Evolutionary conservation across 1,284 basidiomycete species (phyloP).

Genomic region (Pisolithus thermaeus): DNA sequence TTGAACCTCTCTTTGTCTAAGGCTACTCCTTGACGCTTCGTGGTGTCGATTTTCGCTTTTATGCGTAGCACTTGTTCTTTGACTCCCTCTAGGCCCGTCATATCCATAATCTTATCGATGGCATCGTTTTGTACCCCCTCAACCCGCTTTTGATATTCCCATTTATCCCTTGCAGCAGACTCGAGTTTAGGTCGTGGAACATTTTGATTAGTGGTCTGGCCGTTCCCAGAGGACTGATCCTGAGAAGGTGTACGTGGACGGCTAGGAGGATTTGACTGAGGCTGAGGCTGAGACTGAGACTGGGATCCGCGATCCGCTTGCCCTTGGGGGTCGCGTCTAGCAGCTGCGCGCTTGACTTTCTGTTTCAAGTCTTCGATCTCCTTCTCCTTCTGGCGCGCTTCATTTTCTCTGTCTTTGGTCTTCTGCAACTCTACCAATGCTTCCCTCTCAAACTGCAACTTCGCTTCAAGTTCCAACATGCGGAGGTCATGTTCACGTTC

Average conservation of each 20-base stretch:
- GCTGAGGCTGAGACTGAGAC: not conserved
- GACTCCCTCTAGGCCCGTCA: slow-evolving; percentile 54
- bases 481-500: slow-evolving; percentile 26
- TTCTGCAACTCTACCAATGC: slow-evolving; percentile 24
- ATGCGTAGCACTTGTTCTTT: slow-evolving; percentile 46
- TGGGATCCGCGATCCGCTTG: not conserved
- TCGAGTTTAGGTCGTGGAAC: slow-evolving; percentile 14
- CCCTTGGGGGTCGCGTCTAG: slow-evolving; percentile 3
- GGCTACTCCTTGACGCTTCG: slow-evolving; percentile 39
- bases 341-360: slow-evolving; percentile 8
- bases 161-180: slow-evolving; percentile 37
- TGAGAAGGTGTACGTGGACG: not conserved
- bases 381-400: slow-evolving; percentile 27
- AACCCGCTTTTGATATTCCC: slow-evolving; percentile 44
- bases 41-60: slow-evolving; percentile 46
- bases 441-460: slow-evolving; percentile 25
- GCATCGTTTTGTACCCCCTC: slow-evolving; percentile 41
- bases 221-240: not conserved
- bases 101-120: slow-evolving; percentile 51
- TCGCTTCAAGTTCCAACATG: slow-evolving; percentile 30
- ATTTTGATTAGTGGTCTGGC: not conserved
- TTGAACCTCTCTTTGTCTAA: slow-evolving; percentile 52
- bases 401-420: slow-evolving; percentile 24
- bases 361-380: slow-evolving; percentile 27
- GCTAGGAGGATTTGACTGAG: slow-evolving; percentile 6